phyloP scores from a whole-genome alignment of 78 protist species.

The Mantamonas sphyraenae region DNA sequence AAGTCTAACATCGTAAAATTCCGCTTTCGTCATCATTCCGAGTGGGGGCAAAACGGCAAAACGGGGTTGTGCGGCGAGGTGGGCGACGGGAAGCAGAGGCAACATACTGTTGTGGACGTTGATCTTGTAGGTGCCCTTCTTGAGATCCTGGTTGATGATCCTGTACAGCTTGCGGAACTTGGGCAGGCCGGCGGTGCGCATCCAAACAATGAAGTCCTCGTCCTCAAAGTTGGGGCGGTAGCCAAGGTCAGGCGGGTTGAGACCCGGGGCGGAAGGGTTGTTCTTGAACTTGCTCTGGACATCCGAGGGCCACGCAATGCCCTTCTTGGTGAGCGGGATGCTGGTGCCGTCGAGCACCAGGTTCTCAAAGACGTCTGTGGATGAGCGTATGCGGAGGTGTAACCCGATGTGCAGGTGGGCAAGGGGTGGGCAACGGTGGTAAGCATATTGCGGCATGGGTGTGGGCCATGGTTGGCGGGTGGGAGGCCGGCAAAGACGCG shows the following conservation, averaged over 20 bases:
- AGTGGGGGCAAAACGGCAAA: no score
- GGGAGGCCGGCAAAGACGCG: no score
- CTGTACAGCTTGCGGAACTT: slow-evolving; percentile 85
- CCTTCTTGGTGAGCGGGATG: slow-evolving; percentile 31
- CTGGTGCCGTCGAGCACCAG: background rate
- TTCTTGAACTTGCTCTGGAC: slow-evolving; percentile 56
- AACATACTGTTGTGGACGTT: slow-evolving; percentile 3
- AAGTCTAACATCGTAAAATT: background rate
- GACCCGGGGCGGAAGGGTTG: slow-evolving; percentile 14
- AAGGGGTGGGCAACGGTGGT: no score
- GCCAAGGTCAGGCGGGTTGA: background rate
- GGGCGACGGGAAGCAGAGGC: background rate
- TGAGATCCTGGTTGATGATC: slow-evolving; percentile 34
- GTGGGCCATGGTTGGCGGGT: no score
- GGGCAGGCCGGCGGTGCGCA: slow-evolving; percentile 91
- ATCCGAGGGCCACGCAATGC: slow-evolving; percentile 83
- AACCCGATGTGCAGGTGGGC: background rate
- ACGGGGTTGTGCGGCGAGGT: no score
- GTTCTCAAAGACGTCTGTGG: slow-evolving; percentile 6
- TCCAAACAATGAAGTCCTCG: slow-evolving; percentile 92
- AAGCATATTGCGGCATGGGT: no score
- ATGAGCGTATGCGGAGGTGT: background rate
- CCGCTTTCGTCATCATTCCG: no score
- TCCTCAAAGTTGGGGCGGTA: slow-evolving; percentile 32
- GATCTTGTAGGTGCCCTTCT: slow-evolving; percentile 45